Percentiles rank a stretch among this genome's conserved stretches.
Conservation (phyloP, 192 early-diverging fungal genomes). For the Coemansia sp. region DNA sequence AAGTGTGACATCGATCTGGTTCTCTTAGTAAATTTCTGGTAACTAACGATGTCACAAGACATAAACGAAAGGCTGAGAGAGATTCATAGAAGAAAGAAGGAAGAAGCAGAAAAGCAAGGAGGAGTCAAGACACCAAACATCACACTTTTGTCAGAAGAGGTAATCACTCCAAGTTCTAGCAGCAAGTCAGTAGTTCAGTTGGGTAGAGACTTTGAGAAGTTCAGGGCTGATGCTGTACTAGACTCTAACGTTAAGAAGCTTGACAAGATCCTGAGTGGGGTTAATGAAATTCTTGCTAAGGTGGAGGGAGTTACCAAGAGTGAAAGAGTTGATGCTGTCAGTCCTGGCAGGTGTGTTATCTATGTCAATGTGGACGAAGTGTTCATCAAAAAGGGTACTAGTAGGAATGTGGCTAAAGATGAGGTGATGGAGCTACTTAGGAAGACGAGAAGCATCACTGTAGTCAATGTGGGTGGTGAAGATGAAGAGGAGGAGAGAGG, state of each 20-base stretch:
- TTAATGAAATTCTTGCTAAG: neutral
- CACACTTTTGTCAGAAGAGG: neutral
- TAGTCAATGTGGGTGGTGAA: neutral
- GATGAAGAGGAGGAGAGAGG: too few species aligned
- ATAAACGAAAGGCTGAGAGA: neutral
- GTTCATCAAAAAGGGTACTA: neutral
- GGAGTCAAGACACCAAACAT: neutral
- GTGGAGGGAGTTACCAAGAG: neutral
- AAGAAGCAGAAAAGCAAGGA: neutral
- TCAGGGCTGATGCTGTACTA: neutral
- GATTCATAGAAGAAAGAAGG: neutral
- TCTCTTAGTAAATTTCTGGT: neutral
- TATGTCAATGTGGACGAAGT: neutral
- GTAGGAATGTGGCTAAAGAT: neutral
- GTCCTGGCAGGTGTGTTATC: neutral
- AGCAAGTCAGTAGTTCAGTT: neutral
- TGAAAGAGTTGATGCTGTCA: neutral
- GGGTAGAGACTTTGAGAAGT: neutral
- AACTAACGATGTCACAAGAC: neutral
- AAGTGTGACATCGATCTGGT: too few species aligned
- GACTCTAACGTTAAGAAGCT: neutral
- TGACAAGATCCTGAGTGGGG: neutral
- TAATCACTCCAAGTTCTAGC: neutral
- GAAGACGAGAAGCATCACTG: neutral
- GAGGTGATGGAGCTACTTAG: neutral